A percentile compares a stretch with the other conserved stretches of the same genome.
These are phyloP conservation scores for Mucuna pruriens DNA, from an alignment of 306 rosid species.

Conservation along the genomic window DNA sequence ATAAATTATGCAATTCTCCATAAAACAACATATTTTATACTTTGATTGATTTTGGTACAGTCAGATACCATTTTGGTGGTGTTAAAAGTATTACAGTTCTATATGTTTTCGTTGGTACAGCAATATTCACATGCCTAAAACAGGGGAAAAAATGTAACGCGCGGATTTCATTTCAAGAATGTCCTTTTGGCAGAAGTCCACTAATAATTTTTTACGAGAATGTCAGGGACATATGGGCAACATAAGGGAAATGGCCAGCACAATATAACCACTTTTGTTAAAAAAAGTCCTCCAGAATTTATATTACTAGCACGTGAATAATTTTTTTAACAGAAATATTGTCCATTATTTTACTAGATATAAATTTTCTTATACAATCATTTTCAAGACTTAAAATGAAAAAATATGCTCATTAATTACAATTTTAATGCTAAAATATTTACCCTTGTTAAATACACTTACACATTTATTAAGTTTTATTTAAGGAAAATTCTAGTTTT, in stretches of 20 bases:
- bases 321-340: too few species aligned
- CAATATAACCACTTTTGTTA: background rate
- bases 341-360: too few species aligned
- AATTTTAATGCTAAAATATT: background rate
- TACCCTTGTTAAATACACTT: background rate
- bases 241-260: background rate
- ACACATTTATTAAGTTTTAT: background rate
- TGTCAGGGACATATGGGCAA: background rate
- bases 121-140: conserved; percentile 8
- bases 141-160: too few species aligned
- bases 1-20: background rate
- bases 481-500: too few species aligned
- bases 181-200: background rate
- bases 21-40: background rate
- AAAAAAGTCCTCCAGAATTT: background rate
- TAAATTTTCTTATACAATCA: too few species aligned
- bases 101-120: too few species aligned
- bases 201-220: background rate
- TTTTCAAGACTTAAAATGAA: background rate
- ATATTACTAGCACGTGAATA: background rate
- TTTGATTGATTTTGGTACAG: conserved; percentile 3
- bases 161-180: background rate
- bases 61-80: conserved; percentile 32
- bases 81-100: background rate
- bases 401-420: background rate